Evolutionary conservation across 2,329 filamentous ascomycete genomes (phyloP), one percentile per base, ranked within the genome.

Genomic region (Alternaria infectoria): DNA sequence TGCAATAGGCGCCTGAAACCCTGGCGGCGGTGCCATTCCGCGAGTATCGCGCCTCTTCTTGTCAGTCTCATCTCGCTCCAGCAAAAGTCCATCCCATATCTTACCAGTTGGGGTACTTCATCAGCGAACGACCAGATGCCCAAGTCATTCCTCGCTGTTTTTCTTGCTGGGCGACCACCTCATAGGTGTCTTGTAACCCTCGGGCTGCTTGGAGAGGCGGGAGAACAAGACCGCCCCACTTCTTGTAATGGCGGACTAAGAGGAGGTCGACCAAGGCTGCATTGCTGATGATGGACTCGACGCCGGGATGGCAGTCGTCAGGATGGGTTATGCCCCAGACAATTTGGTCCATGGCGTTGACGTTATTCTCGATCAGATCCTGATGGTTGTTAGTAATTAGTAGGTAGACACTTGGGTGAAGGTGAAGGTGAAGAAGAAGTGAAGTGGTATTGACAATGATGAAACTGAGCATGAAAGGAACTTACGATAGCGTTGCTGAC

Each of bases 161-260:
- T 7, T 59, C 47, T 11, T 26, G 26, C 5, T 25, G 6, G 17
- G 46, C 46, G 6, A 44, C 9, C 3, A 43, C 15, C 44, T 62
- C 47, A 5, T 56, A 40, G 1, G 12, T 13, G 4, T 57, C 54
- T 44, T 66, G 49, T 46, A 57, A 25, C 4, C 23, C 9, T 7
- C 62, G 54, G 0, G 54, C 61, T 5, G 49, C 62, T 17, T 32
- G 12, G 3, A 69, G 57, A 0, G 62, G 57, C 2, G 67, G 65
- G 3, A 69, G 44, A 7, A 66, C 26, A 1, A 66, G 54, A 10
- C 65, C 67, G 8, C 62, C 67, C 19, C 60, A 54, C n/a, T 59
- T 55, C 44, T 64, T 64, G 54, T 61, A 68, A 12, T 69, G 65
- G 11, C 52, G 62, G 9, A 69, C 46, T 1, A 69, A 26, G 0